Conservation (phyloP, 352 stramenopile species). For the Bremia lactucae region DNA sequence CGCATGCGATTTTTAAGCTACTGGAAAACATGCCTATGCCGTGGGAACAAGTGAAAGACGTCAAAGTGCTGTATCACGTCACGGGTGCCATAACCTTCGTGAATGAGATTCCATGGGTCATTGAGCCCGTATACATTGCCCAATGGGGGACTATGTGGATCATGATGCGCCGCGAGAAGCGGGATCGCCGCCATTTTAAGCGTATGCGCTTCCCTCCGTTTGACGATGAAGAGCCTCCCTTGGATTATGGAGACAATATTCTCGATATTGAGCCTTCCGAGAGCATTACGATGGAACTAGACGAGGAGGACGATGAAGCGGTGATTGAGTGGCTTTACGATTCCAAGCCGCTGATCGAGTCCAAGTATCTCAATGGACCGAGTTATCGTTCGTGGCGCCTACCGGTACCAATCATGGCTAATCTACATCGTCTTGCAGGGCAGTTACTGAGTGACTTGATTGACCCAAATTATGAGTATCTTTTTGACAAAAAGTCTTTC, state of each 20-base stretch:
- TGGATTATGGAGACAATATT: slow-evolving; percentile 95
- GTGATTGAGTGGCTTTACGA: slow-evolving; percentile 99
- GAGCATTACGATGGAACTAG: slow-evolving; percentile 95
- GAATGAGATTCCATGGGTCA: slow-evolving; percentile 98
- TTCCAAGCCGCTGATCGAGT: slow-evolving; percentile 86
- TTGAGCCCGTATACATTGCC: slow-evolving; percentile 99
- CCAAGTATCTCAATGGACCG: slow-evolving; percentile 94
- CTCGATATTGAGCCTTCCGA: slow-evolving; percentile 95
- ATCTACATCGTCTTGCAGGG: slow-evolving; percentile 93
- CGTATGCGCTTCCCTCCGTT: slow-evolving; percentile 99
- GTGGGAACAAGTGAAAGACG: slow-evolving; percentile 98
- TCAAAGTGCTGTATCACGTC: slow-evolving; percentile 99
- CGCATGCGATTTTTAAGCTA: slow-evolving; percentile 98
- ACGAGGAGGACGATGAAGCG: slow-evolving; percentile 89
- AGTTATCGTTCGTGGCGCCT: slow-evolving; percentile 97
- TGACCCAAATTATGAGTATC: slow-evolving; percentile 93
- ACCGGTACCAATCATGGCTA: slow-evolving; percentile 95
- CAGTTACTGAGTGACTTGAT: slow-evolving; percentile 95
- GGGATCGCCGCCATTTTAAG: slow-evolving; percentile 98
- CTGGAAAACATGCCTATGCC: slow-evolving; percentile 99
- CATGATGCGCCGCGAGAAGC: slow-evolving; percentile 99
- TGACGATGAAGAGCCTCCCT: slow-evolving; percentile 97
- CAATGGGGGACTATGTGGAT: slow-evolving; percentile 99
- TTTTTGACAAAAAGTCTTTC: slow-evolving; percentile 95
- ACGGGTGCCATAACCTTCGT: slow-evolving; percentile 99